Conservation (phyloP, 2,329 filamentous ascomycete genomes). For the Colletotrichum sp. region DNA sequence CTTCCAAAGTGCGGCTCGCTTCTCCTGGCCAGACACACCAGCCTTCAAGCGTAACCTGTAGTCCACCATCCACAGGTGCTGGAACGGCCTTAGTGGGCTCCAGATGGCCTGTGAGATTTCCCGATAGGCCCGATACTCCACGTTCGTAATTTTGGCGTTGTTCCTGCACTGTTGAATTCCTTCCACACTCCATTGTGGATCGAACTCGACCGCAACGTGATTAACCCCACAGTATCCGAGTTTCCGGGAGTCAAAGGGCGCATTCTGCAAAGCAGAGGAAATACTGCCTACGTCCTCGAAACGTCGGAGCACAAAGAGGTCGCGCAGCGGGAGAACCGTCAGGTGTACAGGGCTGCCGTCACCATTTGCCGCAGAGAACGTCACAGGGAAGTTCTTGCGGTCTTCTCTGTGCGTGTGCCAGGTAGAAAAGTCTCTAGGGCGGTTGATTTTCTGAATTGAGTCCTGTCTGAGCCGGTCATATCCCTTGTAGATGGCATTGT, state of each 20-base stretch:
- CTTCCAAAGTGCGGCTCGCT: not conserved
- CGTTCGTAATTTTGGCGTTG: not conserved
- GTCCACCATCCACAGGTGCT: not conserved
- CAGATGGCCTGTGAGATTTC: not conserved
- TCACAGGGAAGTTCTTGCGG: not conserved
- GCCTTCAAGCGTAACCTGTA: not conserved
- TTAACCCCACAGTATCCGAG: accelerated
- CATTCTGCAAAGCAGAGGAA: accelerated
- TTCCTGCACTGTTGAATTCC: accelerated
- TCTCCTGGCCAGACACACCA: accelerated
- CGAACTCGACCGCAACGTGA: not conserved
- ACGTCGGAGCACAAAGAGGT: not conserved
- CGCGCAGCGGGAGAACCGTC: not conserved
- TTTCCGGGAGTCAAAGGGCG: accelerated
- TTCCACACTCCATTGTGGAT: not conserved
- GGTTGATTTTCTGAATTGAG: accelerated
- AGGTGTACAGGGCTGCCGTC: not conserved
- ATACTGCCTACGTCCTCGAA: not conserved
- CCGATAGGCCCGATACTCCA: accelerated
- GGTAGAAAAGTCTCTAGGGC: accelerated
- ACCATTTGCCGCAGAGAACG: not conserved
- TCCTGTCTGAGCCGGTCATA: accelerated
- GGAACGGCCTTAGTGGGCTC: accelerated
- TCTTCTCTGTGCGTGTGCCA: accelerated
- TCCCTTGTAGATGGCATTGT: not conserved